These are phyloP conservation scores for Trifolium fragiferum DNA, from an alignment of 306 rosid species.

Conservation along the genomic window DNA sequence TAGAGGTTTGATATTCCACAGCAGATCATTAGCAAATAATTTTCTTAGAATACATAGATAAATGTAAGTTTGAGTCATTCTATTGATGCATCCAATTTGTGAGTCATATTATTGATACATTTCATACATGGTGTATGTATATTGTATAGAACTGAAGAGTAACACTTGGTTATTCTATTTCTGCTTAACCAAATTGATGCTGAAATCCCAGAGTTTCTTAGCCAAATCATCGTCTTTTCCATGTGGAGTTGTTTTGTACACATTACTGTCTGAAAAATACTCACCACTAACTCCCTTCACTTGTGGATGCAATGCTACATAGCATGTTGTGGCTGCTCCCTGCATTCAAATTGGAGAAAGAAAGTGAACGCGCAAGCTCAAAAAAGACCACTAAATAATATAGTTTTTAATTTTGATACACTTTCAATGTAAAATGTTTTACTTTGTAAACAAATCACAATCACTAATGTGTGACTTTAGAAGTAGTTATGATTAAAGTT, in stretches of 20 bases:
- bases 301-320: slow-evolving; percentile 35
- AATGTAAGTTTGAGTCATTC: no score
- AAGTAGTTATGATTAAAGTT: no score
- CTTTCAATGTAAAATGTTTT: no score
- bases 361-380: background rate
- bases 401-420: background rate
- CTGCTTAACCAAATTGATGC: slow-evolving; percentile 45
- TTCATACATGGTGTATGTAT: background rate
- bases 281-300: slow-evolving; percentile 64
- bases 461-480: no score
- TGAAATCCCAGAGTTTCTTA: slow-evolving; percentile 73
- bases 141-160: background rate
- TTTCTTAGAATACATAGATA: slow-evolving; percentile 3
- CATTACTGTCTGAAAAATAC: slow-evolving; percentile 59
- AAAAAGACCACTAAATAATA: background rate
- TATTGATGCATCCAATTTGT: no score
- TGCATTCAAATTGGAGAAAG: slow-evolving; percentile 1
- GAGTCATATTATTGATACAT: slow-evolving; percentile 25
- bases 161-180: slow-evolving; percentile 18
- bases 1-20: background rate
- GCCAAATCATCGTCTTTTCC: slow-evolving; percentile 62
- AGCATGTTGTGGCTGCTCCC: slow-evolving; percentile 37
- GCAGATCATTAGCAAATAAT: background rate
- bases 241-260: slow-evolving; percentile 49
- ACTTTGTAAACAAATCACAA: no score